Conservation (phyloP, 495 filamentous ascomycete species). For the Platismatia glauca region DNA sequence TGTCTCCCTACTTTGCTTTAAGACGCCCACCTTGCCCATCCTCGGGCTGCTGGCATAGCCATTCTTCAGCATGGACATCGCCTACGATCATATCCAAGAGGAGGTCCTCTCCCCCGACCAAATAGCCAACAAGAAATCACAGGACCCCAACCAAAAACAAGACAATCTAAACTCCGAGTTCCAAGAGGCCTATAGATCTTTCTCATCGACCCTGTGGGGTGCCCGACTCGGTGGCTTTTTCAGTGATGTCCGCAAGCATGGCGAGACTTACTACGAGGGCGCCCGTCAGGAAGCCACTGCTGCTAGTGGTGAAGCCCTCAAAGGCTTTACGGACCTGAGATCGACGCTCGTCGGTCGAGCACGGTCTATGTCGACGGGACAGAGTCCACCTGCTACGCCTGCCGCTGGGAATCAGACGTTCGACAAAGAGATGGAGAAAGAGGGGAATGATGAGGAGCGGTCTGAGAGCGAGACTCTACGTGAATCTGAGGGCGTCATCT, state of each 20-base stretch:
- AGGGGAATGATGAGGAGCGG: constrained; percentile 27
- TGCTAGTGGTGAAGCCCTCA: constrained; percentile 70
- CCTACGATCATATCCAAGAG: constrained; percentile 95
- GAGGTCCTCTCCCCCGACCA: constrained; percentile 58
- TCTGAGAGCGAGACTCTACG: constrained; percentile 45
- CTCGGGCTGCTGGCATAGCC: not conserved
- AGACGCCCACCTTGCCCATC: not conserved
- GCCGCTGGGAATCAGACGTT: constrained; percentile 25
- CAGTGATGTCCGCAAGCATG: constrained; percentile 81
- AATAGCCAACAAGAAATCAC: constrained; percentile 35
- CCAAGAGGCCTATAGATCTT: constrained; percentile 88
- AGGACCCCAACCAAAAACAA: constrained; percentile 38
- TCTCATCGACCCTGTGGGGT: constrained; percentile 87
- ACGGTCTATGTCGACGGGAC: constrained; percentile 59
- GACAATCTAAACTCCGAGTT: constrained; percentile 74
- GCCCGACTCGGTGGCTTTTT: constrained; percentile 79
- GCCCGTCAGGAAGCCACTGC: constrained; percentile 70
- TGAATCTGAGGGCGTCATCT: constrained; percentile 68
- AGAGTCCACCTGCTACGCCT: constrained; percentile 33
- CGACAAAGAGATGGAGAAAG: constrained; percentile 20
- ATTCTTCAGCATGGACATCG: constrained; percentile 65
- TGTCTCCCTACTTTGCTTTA: not conserved
- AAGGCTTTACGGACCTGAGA: constrained; percentile 68
- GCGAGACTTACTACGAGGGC: constrained; percentile 77
- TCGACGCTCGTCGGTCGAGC: constrained; percentile 62